Percentiles rank a stretch among this genome's conserved stretches.
Conservation (phyloP, 331 rosid species). For the Erythrophleum ivorense region DNA sequence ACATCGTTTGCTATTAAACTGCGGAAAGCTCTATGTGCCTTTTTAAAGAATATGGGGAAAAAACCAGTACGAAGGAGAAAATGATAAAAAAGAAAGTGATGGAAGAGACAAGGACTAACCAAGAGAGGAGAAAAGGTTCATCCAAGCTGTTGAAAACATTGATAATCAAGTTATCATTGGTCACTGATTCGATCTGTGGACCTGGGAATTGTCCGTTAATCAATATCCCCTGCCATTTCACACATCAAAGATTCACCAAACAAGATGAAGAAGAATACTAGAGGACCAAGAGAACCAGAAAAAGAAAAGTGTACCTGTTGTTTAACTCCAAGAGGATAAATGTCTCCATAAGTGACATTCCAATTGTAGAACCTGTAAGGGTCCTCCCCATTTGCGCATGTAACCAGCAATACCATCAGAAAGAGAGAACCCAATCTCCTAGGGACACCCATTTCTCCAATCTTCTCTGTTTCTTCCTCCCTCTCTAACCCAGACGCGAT, state of each 20-base stretch:
- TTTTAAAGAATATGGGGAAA: background rate
- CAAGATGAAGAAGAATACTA: background rate
- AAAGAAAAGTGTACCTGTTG: constrained; percentile 54
- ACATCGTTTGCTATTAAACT: background rate
- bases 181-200: constrained; percentile 75
- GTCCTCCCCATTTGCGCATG: constrained; percentile 62
- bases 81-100: background rate
- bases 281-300: background rate
- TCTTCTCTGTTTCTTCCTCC: constrained; percentile 27
- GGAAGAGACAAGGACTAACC: constrained; percentile 51
- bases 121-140: constrained; percentile 84
- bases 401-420: constrained; percentile 49
- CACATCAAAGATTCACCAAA: constrained; percentile 17
- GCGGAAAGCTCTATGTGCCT: background rate
- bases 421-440: constrained; percentile 40
- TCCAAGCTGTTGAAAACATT: constrained; percentile 78
- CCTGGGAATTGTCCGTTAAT: constrained; percentile 94
- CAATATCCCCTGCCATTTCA: constrained; percentile 72
- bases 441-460: constrained; percentile 49
- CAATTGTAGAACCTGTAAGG: constrained; percentile 76
- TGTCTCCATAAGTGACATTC: constrained; percentile 85
- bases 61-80: background rate
- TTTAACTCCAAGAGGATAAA: constrained; percentile 81
- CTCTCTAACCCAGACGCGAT: constrained; percentile 4
- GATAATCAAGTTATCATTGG: constrained; percentile 84